Conservation (phyloP, 176 grass and related monocot species). For the Rhynchospora tenuis region DNA sequence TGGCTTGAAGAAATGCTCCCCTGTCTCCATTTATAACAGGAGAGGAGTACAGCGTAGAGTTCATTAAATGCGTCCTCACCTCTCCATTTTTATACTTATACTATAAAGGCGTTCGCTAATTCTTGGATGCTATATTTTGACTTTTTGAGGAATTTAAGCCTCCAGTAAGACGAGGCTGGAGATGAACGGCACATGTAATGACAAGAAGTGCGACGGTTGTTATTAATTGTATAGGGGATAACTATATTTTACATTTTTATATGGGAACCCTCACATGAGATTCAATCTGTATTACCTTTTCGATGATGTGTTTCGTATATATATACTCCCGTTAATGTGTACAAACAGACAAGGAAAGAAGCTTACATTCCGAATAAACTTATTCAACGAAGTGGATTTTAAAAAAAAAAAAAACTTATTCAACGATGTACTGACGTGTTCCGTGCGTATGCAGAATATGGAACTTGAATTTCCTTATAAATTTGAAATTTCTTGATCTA, state of each 20-base stretch:
- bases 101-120: not conserved
- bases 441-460: no score
- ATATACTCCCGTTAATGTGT: not conserved
- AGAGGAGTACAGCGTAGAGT: not conserved
- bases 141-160: not conserved
- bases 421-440: no score
- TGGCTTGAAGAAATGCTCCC: not conserved
- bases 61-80: constrained; percentile 4
- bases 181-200: not conserved
- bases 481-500: no score
- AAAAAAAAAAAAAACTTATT: no score
- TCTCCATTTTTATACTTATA: not conserved
- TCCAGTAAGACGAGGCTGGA: not conserved
- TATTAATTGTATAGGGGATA: not conserved
- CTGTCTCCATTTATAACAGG: constrained; percentile 14
- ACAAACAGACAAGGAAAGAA: not conserved
- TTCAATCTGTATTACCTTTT: not conserved
- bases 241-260: not conserved
- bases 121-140: not conserved
- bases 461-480: no score
- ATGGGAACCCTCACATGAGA: not conserved
- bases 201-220: not conserved
- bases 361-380: no score
- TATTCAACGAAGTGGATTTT: no score
- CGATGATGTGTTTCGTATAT: not conserved